Evolutionary conservation across 2,329 filamentous ascomycete genomes (phyloP), one percentile per base, ranked within the genome.

Genomic region (Talaromyces islandicus): DNA sequence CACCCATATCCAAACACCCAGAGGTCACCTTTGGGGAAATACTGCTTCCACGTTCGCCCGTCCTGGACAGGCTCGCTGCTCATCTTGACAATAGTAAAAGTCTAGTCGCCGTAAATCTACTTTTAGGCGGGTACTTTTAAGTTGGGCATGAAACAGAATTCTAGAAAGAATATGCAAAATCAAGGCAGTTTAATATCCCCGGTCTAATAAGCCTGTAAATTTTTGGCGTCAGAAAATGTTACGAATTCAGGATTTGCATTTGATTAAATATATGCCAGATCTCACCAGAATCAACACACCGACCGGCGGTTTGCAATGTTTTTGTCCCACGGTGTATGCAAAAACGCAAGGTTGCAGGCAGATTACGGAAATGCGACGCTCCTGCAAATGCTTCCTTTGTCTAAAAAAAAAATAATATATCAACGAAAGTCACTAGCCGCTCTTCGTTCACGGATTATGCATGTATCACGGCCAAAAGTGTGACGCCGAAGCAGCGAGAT

Each of bases 1-100:
- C 80, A 96, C 93, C 93, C 94, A 71, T 97, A 99, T 63, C 94
- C 94, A 75, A 96, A 97, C 52, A 99, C 81, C 94, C 94, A 99
- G 69, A 97, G 92, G 71, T 96, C 90, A 38, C 84, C 80, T 25
- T 78, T 66, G 1, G 75, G 73, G 50, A 77, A 77, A 64, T 77
- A 64, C 67, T 67, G 69, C 70, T 71, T 68, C 76, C 78, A 84
- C 73, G 70, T 71, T 67, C 67, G 68, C 30, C 41, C 59, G 17
- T 58, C 52, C 12, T 55, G 54, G 29, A 50, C 35, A 4, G 56
- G 27, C 25, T 58, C 11, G 7, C 48, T 32, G 17, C 46, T 38
- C 59, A 61, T 61, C 30, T 55, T 51, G 10, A 54, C 24, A 25
- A 52, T 52, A 6, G 7, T 17, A 17, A 9, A 52, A 27, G 14